phyloP scores from a whole-genome alignment of 257 asterid genomes.

The Ilex asprella region DNA sequence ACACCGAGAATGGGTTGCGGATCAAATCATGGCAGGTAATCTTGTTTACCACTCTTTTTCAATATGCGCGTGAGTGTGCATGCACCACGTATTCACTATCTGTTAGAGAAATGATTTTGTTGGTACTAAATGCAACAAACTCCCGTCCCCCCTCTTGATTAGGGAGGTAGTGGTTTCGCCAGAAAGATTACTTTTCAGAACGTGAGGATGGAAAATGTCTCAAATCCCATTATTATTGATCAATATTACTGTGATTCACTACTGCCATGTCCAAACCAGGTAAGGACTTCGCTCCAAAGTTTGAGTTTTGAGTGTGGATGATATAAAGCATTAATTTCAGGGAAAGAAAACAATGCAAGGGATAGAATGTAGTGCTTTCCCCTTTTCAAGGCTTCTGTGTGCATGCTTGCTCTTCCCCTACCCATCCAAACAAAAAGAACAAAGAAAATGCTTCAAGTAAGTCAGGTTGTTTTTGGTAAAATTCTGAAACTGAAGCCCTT shows the following conservation, averaged over 20 bases:
- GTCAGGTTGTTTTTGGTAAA: too few species aligned
- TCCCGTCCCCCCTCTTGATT: constrained; percentile 2
- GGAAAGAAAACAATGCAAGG: too few species aligned
- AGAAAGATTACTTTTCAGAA: constrained; percentile 55
- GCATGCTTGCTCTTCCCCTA: not conserved
- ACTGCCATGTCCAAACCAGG: constrained; percentile 64
- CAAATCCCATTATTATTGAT: constrained; percentile 79
- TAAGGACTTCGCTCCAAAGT: constrained; percentile 10
- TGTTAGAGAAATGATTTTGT: not conserved
- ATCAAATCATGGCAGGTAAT: constrained; percentile 93
- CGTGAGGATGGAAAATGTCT: constrained; percentile 65
- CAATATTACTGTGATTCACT: constrained; percentile 80
- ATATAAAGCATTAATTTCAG: too few species aligned
- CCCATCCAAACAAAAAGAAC: not conserved
- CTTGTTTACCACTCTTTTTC: not conserved
- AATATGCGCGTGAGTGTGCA: too few species aligned
- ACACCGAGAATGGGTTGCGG: constrained; percentile 68
- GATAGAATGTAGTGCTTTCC: not conserved
- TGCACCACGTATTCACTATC: too few species aligned
- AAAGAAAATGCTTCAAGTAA: not conserved
- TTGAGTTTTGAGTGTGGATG: not conserved
- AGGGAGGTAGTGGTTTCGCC: constrained; percentile 89
- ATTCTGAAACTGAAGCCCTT: too few species aligned
- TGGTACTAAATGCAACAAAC: not conserved
- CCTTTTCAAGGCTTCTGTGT: not conserved